Percentiles rank a stretch among this genome's conserved stretches.
phyloP scores from a whole-genome alignment of 768 basidiomycete species.

The Pleurotus ostreatus region DNA sequence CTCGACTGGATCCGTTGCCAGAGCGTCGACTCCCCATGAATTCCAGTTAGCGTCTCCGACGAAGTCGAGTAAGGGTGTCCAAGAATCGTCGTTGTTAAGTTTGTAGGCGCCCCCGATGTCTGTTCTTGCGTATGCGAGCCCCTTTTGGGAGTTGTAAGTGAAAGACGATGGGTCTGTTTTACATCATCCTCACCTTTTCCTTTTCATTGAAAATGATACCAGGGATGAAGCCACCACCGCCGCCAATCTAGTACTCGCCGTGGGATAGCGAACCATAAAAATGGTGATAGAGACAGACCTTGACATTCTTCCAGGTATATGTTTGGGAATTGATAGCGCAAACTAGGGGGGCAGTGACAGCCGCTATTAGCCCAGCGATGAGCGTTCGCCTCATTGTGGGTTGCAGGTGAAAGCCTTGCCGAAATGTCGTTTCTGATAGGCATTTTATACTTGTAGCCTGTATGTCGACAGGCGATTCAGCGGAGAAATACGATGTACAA shows the following conservation, averaged over 20 bases:
- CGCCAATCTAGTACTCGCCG: constrained; percentile 23
- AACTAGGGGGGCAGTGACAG: constrained; percentile 23
- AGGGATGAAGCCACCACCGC: constrained; percentile 48
- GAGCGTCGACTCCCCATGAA: constrained; percentile 56
- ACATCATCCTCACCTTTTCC: constrained; percentile 27
- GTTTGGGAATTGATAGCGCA: constrained; percentile 41
- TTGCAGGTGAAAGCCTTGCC: neutral
- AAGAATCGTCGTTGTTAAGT: constrained; percentile 51
- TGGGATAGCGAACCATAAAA: neutral
- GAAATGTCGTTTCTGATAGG: neutral
- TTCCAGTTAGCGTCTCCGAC: constrained; percentile 45
- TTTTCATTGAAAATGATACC: constrained; percentile 62
- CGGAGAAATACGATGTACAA: no score
- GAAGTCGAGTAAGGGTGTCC: constrained; percentile 62
- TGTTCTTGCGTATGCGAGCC: constrained; percentile 58
- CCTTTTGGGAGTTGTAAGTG: constrained; percentile 23
- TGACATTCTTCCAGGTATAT: constrained; percentile 63
- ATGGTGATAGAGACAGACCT: constrained; percentile 14
- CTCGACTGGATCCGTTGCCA: constrained; percentile 60
- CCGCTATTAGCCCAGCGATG: constrained; percentile 25
- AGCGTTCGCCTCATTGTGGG: constrained; percentile 14
- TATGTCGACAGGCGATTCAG: no score
- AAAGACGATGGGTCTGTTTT: neutral
- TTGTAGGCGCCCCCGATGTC: constrained; percentile 67
- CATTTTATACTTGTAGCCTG: neutral